Conservation (phyloP, 305 asterid species). For the Fraxinus paxiana region DNA sequence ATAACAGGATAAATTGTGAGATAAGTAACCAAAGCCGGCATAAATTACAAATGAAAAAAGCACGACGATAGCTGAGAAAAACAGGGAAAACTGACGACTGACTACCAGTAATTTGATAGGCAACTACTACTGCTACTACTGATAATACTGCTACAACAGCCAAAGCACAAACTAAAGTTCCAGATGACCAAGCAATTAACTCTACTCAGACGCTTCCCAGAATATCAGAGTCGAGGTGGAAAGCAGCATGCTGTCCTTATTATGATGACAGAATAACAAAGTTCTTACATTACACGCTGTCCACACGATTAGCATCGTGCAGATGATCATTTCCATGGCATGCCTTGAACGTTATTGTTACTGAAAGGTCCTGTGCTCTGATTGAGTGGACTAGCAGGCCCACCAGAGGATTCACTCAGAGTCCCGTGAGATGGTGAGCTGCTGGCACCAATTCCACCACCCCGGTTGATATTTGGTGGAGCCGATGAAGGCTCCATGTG, state of each 20-base stretch:
- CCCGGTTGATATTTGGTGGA: conserved; percentile 33
- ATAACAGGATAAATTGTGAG: neutral
- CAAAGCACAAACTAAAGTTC: conserved; percentile 8
- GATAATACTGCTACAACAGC: conserved; percentile 7
- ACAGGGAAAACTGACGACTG: neutral
- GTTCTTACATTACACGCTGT: conserved; percentile 11
- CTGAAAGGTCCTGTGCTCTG: conserved; percentile 42
- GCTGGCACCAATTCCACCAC: conserved; percentile 38
- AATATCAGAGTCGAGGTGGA: conserved; percentile 17
- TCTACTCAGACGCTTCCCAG: conserved; percentile 20
- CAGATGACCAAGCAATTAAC: conserved; percentile 9
- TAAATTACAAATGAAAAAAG: neutral
- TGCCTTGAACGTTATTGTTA: conserved; percentile 34
- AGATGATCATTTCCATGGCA: conserved; percentile 52
- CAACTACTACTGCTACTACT: neutral
- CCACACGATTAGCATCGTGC: neutral
- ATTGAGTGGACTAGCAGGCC: conserved; percentile 54
- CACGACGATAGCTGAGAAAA: neutral
- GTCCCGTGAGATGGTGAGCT: conserved; percentile 61
- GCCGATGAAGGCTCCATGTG: conserved; percentile 33
- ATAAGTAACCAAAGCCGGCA: neutral
- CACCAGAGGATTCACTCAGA: conserved; percentile 58
- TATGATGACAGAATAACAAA: conserved; percentile 22
- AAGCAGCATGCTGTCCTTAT: conserved; percentile 16
- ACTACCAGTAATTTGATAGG: neutral